Base-by-base conservation (phyloP, 1,284 basidiomycete species). In the Fistulinella cinereoalba region DNA sequence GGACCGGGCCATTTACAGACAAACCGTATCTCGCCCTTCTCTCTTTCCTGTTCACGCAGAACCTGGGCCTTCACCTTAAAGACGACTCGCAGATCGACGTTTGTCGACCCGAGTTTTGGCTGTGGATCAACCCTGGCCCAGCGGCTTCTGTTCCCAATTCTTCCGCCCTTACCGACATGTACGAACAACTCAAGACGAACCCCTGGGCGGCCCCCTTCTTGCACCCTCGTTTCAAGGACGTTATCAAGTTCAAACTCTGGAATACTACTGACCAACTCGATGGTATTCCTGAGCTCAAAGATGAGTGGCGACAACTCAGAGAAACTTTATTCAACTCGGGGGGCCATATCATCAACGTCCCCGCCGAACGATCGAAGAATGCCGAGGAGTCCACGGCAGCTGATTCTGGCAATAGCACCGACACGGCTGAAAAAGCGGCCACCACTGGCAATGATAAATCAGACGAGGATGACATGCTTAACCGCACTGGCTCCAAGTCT, bases 181-280 rank as follows among this genome's bases (percentile, higher is more conserved):
- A 72, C 70, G 62, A 80, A 15, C 71, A 78, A 49, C 76, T 93
- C 33, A 79, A 80, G 49, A 73, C 75, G 7, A 93, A 87, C 61
- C 88, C 89, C 0, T 93, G 91, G 90, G 81, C 86, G 2, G 80
- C 87, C 3, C 90, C 91, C 0, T 90, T 93, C 71, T 71, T 93
- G 15, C 86, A 93, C 64, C 78, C 78, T 18, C 75, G 88, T 43
- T 92, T 93, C 71, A 76, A 80, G 47, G 84, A 89, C 50, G 77
- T 88, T 16, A 82, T 93, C 64, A 80, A 86, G 59, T 93, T 93
- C 73, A 88, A 85, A 61, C 75, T 92, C 60, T 93, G 90, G 90
- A 92, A 93, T 62, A 92, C 91, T 29, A 92, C 90, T 4, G 89
- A 92, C 57, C 89, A 92, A 56, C 72, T 93, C 32, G 91, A 93